Conservation (phyloP, 306 rosid genomes). For the Dryas alaskensis region DNA sequence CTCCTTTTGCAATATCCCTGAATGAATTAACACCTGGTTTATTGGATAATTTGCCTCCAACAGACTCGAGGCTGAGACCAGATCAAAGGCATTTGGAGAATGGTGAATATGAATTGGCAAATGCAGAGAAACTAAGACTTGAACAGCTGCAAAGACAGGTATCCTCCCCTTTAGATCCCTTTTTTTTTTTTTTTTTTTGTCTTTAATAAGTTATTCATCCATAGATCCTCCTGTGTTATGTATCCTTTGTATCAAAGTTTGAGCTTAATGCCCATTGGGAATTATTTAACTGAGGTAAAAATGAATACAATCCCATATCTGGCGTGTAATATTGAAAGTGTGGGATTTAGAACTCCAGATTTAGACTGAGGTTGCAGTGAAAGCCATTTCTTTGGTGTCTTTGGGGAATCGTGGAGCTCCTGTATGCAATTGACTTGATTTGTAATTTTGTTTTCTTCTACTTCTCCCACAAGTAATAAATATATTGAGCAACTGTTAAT, state of each 20-base stretch:
- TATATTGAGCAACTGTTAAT: constrained; percentile 14
- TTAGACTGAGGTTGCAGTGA: not conserved
- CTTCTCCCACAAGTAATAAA: constrained; percentile 1
- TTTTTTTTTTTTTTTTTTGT: not conserved
- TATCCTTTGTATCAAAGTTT: not conserved
- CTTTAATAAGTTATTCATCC: not conserved
- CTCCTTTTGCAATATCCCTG: constrained; percentile 87
- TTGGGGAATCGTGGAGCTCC: not conserved
- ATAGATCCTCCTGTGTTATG: constrained; percentile 6
- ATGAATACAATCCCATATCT: not conserved
- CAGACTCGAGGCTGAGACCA: constrained; percentile 97
- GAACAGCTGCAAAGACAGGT: constrained; percentile 99
- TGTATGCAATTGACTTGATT: constrained; percentile 8
- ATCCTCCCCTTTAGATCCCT: not conserved
- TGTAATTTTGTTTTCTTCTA: not conserved
- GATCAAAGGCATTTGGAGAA: constrained; percentile 95
- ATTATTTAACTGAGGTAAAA: not conserved
- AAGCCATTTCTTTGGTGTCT: not conserved
- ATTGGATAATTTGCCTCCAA: constrained; percentile 72
- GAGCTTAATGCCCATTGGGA: not conserved
- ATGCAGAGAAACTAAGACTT: constrained; percentile 90
- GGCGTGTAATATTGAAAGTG: too few species aligned
- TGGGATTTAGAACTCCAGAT: not conserved
- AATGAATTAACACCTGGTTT: constrained; percentile 82
- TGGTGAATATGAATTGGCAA: constrained; percentile 89